Conservation (phyloP, 1,284 basidiomycete genomes). For the Cryptococcus jaspeensis region DNA sequence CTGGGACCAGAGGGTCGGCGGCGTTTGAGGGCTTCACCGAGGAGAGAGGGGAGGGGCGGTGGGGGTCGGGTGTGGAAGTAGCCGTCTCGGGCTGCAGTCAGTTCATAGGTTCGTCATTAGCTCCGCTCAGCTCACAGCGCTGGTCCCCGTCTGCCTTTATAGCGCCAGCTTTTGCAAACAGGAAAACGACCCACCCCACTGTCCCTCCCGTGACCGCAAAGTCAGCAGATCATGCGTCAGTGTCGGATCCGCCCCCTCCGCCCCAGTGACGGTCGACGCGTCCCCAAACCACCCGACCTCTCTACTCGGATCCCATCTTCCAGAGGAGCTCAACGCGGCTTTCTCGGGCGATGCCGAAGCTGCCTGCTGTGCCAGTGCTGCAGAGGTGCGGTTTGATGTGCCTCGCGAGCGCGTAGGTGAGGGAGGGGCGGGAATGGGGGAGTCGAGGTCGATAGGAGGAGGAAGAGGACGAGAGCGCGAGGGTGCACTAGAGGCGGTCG, state of each 20-base stretch:
- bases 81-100: slow-evolving; percentile 40
- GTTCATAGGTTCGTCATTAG: neutral
- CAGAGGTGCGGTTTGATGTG: neutral
- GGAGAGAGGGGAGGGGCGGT: slow-evolving; percentile 53
- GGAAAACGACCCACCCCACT: slow-evolving; percentile 47
- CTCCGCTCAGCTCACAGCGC: neutral
- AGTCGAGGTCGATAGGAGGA: slow-evolving; percentile 12
- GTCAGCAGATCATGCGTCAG: slow-evolving; percentile 36
- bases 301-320: slow-evolving; percentile 24
- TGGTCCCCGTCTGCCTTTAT: neutral
- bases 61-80: slow-evolving; percentile 53
- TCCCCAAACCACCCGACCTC: slow-evolving; percentile 14
- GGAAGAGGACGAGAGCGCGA: slow-evolving; percentile 31
- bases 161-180: neutral
- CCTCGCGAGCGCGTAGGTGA: slow-evolving; percentile 1
- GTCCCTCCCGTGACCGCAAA: slow-evolving; percentile 30
- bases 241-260: slow-evolving; percentile 39
- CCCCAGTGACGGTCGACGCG: slow-evolving; percentile 28
- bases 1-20: slow-evolving; percentile 10
- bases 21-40: slow-evolving; percentile 23
- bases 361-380: too few species aligned
- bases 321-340: too few species aligned
- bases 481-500: neutral
- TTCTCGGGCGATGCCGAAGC: too few species aligned
- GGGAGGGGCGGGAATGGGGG: slow-evolving; percentile 4